Evolutionary conservation across 306 rosid genomes (phyloP).

Genomic region (Trifolium fragiferum): DNA sequence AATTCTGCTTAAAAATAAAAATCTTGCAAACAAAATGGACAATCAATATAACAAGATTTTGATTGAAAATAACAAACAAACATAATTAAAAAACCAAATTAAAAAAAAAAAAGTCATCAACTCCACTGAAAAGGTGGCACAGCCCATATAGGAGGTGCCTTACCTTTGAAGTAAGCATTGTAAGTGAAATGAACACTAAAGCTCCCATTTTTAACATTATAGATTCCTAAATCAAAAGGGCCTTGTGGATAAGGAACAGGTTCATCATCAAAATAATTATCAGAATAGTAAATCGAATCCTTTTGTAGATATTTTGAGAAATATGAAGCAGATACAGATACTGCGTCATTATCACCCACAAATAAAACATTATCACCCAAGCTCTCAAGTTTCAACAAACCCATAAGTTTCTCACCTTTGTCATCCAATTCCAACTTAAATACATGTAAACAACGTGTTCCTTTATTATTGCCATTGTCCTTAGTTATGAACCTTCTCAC

Average conservation of each 20-base stretch:
- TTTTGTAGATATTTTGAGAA: not conserved
- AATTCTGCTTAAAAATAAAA: too few relatives aligned
- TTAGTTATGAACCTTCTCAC: not conserved
- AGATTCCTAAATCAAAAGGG: slow-evolving; percentile 1
- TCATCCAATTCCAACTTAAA: not conserved
- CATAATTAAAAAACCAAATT: not conserved
- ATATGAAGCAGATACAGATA: not conserved
- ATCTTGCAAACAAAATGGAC: too few relatives aligned
- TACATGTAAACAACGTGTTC: not conserved
- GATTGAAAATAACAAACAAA: too few relatives aligned
- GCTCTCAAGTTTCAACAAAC: not conserved
- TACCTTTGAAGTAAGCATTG: not conserved
- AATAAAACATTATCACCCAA: slow-evolving; percentile 1
- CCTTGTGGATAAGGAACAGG: not conserved
- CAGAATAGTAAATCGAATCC: not conserved
- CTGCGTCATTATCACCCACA: not conserved
- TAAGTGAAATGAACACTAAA: not conserved
- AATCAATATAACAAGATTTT: too few relatives aligned
- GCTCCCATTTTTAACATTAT: not conserved
- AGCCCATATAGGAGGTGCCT: slow-evolving; percentile 4
- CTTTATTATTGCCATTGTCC: not conserved
- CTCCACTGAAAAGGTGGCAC: not conserved
- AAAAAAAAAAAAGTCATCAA: not conserved
- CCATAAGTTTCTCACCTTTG: not conserved
- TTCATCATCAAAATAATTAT: not conserved